Percentiles rank a stretch among this genome's conserved stretches.
These are phyloP conservation scores for Pouteria campechiana DNA, from an alignment of 179 eudicot species.

Conservation along the genomic window DNA sequence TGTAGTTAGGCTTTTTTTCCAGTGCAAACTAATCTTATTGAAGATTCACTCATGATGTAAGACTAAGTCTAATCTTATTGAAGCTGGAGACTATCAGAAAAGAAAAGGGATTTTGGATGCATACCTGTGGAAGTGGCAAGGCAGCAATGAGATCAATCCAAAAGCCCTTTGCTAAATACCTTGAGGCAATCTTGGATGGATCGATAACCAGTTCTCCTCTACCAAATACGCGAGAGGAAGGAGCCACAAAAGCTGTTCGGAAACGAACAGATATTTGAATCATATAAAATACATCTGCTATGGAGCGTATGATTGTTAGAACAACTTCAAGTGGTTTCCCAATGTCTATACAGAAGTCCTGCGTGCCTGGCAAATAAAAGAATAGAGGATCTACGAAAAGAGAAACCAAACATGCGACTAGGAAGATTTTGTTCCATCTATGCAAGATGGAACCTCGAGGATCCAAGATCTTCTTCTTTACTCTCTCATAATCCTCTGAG, in stretches of 20 bases:
- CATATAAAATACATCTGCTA: constrained; percentile 38
- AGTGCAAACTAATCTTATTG: too few relatives aligned
- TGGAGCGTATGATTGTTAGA: constrained; percentile 37
- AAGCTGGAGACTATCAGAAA: not conserved
- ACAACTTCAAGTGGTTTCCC: constrained; percentile 24
- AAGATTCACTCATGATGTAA: too few relatives aligned
- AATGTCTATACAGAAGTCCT: constrained; percentile 29
- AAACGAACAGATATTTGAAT: constrained; percentile 47
- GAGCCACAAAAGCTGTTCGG: constrained; percentile 61
- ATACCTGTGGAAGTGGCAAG: constrained; percentile 78
- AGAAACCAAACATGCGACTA: constrained; percentile 44
- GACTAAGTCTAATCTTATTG: not conserved
- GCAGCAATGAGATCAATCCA: constrained; percentile 59
- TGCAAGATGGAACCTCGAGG: constrained; percentile 31
- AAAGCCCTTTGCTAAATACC: constrained; percentile 34
- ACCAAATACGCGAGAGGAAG: constrained; percentile 60
- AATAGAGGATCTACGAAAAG: constrained; percentile 61
- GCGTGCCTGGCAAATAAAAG: constrained; percentile 43
- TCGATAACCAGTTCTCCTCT: constrained; percentile 73
- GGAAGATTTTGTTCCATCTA: constrained; percentile 57
- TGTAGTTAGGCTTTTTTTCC: too few relatives aligned
- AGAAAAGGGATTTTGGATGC: too few relatives aligned
- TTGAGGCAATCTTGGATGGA: constrained; percentile 30
- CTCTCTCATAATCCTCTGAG: constrained; percentile 49
- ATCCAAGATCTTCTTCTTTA: constrained; percentile 39